Conservation (phyloP, 2,329 filamentous ascomycete species). For the Podosphaera aphanis region DNA sequence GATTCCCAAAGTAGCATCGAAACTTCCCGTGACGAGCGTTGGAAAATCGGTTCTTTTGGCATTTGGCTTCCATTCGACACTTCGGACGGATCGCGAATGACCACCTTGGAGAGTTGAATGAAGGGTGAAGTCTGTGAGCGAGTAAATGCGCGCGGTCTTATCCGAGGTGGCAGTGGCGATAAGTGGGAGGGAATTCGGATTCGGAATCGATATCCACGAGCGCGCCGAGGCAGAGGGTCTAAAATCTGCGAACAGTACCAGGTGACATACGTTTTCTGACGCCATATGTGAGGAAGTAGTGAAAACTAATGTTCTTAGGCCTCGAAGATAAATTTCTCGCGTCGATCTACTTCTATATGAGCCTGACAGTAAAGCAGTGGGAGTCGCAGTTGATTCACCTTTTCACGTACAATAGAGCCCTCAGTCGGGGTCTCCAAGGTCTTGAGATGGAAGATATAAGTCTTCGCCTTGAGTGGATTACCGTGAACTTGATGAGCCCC, state of each 20-base stretch:
- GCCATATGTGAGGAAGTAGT: too few relatives aligned
- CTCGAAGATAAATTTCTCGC: too few relatives aligned
- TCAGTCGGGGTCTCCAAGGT: too few relatives aligned
- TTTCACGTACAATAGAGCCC: too few relatives aligned
- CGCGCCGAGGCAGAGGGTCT: constrained; percentile 37
- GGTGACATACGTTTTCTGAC: not conserved
- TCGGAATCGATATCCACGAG: constrained; percentile 67
- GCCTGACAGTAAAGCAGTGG: too few relatives aligned
- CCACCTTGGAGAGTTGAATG: constrained; percentile 65
- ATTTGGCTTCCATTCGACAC: constrained; percentile 67
- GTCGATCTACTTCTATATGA: too few relatives aligned
- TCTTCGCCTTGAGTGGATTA: too few relatives aligned
- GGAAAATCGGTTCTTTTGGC: constrained; percentile 20
- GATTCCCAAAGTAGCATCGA: constrained; percentile 74
- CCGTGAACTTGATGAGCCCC: too few relatives aligned
- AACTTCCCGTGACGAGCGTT: constrained; percentile 68
- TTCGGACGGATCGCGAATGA: constrained; percentile 74
- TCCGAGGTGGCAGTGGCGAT: constrained; percentile 71
- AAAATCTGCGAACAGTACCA: constrained; percentile 12
- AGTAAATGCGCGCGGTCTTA: constrained; percentile 77
- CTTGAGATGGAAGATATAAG: too few relatives aligned
- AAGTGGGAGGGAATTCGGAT: constrained; percentile 58
- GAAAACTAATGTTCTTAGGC: too few relatives aligned
- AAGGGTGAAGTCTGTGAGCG: constrained; percentile 53
- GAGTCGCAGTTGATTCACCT: too few relatives aligned